These are phyloP conservation scores for Eleusine indica DNA, from an alignment of 176 grass and related monocot species.

Conservation along the genomic window DNA sequence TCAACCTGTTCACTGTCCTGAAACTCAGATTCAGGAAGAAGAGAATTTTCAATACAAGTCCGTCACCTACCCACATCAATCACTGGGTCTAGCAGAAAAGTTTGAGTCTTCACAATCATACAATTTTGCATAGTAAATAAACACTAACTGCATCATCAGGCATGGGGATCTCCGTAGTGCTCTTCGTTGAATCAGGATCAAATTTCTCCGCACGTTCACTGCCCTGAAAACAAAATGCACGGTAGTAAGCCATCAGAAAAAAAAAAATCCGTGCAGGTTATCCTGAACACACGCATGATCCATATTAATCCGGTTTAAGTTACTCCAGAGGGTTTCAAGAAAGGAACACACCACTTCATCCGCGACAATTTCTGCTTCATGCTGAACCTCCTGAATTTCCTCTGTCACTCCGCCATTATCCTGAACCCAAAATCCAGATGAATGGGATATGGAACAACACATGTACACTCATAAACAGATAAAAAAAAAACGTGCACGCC, in stretches of 20 bases:
- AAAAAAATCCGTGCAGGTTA: not conserved
- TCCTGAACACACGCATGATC: not conserved
- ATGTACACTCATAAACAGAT: not conserved
- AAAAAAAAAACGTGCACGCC: not conserved
- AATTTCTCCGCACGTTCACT: not conserved
- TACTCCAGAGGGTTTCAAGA: not conserved
- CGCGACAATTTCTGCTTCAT: not conserved
- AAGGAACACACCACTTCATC: conserved; percentile 36
- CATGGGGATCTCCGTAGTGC: not conserved
- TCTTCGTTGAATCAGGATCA: not conserved
- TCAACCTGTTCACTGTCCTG: not conserved
- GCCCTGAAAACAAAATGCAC: not conserved
- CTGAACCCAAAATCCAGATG: conserved; percentile 22
- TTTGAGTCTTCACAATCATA: not conserved
- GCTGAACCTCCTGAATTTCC: conserved; percentile 11
- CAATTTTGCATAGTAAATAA: not conserved
- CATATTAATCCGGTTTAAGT: not conserved
- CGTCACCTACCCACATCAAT: not conserved
- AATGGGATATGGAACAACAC: not conserved
- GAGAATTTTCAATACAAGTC: not conserved
- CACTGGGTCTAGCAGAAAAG: not conserved
- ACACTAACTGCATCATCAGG: not conserved
- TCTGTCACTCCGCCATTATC: not conserved
- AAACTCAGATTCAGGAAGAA: conserved; percentile 16
- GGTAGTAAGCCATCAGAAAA: not conserved